Percentiles rank a stretch among this genome's conserved stretches.
Evolutionary conservation across 176 grass and related monocot genomes (phyloP).

Genomic region (Aegilops speltoides): DNA sequence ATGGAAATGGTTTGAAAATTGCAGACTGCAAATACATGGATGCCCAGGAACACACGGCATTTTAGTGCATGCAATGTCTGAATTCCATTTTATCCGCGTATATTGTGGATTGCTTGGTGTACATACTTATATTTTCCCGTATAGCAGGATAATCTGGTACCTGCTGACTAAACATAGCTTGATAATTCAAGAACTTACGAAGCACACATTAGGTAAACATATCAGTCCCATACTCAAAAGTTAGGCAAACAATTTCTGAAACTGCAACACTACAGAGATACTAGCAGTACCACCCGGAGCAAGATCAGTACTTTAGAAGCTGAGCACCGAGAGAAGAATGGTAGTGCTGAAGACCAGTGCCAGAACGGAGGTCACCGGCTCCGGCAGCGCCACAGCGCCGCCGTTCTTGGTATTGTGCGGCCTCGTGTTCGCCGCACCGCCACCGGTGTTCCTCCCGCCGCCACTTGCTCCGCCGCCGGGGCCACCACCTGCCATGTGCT

Average conservation of each 20-base stretch:
- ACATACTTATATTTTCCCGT: too few relatives aligned
- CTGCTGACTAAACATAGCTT: too few relatives aligned
- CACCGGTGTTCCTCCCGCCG: constrained; percentile 12
- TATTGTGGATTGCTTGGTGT: too few relatives aligned
- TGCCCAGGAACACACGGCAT: too few relatives aligned
- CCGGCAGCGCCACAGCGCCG: neutral
- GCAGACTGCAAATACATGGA: too few relatives aligned
- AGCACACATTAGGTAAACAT: too few relatives aligned
- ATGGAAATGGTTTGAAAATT: too few relatives aligned
- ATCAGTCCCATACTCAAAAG: too few relatives aligned
- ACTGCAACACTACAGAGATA: neutral
- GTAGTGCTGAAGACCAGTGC: constrained; percentile 13
- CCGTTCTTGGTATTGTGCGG: constrained; percentile 32
- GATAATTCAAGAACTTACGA: too few relatives aligned
- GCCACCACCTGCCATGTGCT: neutral
- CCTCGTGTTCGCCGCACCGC: constrained; percentile 18
- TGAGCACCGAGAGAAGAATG: constrained; percentile 12
- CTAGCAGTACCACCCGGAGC: neutral
- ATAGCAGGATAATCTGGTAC: too few relatives aligned
- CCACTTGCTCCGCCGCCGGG: neutral
- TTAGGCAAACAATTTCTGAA: neutral
- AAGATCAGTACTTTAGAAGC: constrained; percentile 26
- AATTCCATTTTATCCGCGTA: too few relatives aligned
- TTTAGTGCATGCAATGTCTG: too few relatives aligned
- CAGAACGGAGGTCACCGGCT: constrained; percentile 13